phyloP scores from a whole-genome alignment of 441 rosid genomes.

The Pelargonium australe region DNA sequence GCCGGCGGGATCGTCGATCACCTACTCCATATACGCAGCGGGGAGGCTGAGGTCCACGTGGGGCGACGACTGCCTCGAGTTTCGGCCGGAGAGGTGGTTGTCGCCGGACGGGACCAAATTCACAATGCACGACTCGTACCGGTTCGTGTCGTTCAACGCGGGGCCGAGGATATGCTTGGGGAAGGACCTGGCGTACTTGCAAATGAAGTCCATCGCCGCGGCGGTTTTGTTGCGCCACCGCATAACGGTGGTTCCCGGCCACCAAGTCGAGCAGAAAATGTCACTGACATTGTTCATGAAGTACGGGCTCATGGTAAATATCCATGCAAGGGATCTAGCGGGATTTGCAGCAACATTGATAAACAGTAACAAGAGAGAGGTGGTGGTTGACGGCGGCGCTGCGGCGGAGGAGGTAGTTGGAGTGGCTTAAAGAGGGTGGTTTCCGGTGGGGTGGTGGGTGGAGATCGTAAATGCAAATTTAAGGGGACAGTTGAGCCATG shows the following conservation, averaged over 20 bases:
- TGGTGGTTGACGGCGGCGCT: too few species aligned
- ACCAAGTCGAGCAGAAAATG: conserved; percentile 92
- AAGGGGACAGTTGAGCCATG: too few species aligned
- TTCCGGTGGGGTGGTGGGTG: too few species aligned
- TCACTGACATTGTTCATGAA: conserved; percentile 89
- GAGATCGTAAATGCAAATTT: too few species aligned
- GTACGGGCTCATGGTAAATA: conserved; percentile 64
- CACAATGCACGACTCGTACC: conserved; percentile 58
- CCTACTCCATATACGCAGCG: conserved; percentile 82
- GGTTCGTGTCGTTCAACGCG: conserved; percentile 86
- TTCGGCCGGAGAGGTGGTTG: conserved; percentile 81
- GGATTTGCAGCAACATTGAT: conserved; percentile 16
- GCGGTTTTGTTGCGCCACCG: conserved; percentile 71
- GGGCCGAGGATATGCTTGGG: conserved; percentile 89
- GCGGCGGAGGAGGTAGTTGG: too few species aligned
- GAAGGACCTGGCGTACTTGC: conserved; percentile 77
- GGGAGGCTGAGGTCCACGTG: conserved; percentile 84
- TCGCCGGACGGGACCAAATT: conserved; percentile 51
- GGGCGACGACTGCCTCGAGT: conserved; percentile 90
- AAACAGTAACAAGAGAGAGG: too few species aligned
- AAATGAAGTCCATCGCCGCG: conserved; percentile 87
- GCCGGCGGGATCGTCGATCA: conserved; percentile 90
- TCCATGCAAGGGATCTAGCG: conserved; percentile 52
- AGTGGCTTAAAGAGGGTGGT: too few species aligned
- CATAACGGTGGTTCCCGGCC: conserved; percentile 56